Conservation (phyloP, 495 filamentous ascomycete species). For the Penicillium crystallinum region DNA sequence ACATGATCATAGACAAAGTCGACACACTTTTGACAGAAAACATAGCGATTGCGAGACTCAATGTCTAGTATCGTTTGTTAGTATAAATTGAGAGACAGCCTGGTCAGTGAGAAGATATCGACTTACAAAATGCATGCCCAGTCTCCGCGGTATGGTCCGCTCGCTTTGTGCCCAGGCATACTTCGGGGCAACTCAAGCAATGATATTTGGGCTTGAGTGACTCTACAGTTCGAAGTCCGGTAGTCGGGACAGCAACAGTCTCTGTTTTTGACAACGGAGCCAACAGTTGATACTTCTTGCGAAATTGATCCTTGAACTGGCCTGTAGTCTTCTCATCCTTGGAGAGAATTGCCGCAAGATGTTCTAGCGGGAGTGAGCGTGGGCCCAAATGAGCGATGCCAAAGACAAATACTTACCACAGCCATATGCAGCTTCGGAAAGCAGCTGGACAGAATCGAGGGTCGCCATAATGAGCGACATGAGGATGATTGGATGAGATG, state of each 20-base stretch:
- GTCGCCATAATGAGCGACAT: constrained; percentile 26
- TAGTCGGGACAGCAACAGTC: constrained; percentile 18
- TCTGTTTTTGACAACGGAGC: constrained; percentile 27
- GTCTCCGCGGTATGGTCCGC: constrained; percentile 38
- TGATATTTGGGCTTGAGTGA: constrained; percentile 39
- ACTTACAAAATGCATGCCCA: constrained; percentile 41
- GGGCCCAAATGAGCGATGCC: background rate
- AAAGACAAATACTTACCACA: constrained; percentile 36
- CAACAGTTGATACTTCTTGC: constrained; percentile 31
- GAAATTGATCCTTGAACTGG: constrained; percentile 36
- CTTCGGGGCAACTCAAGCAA: constrained; percentile 38
- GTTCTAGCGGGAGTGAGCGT: constrained; percentile 29
- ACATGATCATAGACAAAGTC: constrained; percentile 87
- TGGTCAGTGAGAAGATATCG: background rate
- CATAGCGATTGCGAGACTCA: constrained; percentile 67
- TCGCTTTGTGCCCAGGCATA: constrained; percentile 30
- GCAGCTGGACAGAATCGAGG: constrained; percentile 29
- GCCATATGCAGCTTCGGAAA: constrained; percentile 43
- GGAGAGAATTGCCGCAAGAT: constrained; percentile 32
- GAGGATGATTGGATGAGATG: constrained; percentile 2
- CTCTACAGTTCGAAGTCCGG: constrained; percentile 21
- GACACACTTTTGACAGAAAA: constrained; percentile 79
- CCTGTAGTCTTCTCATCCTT: constrained; percentile 27
- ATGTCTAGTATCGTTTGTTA: constrained; percentile 55
- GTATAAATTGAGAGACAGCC: background rate